Evolutionary conservation across 148 eudicot genomes (phyloP).

Genomic region (Rhododendron ferrugineum): DNA sequence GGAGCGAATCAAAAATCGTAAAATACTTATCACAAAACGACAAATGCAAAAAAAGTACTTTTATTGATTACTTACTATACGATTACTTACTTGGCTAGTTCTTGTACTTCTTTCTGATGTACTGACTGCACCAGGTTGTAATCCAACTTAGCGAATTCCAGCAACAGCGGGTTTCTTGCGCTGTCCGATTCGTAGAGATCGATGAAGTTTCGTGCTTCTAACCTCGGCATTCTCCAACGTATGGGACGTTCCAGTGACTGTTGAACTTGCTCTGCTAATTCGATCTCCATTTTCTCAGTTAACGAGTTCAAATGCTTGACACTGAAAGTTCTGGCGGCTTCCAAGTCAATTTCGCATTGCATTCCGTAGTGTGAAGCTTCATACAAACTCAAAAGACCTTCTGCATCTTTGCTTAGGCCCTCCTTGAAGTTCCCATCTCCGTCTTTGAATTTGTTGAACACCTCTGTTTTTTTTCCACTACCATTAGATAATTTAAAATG

Average conservation of each 20-base stretch:
- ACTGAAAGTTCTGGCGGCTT: conserved; percentile 12
- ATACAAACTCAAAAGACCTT: neutral
- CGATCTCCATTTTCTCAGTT: neutral
- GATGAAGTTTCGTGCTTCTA: conserved; percentile 9
- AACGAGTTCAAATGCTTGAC: neutral
- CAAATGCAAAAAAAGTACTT: no score
- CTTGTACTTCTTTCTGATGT: conserved; percentile 6
- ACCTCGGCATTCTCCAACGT: conserved; percentile 8
- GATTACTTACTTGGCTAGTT: neutral
- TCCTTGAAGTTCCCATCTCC: conserved; percentile 4
- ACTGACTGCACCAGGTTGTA: conserved; percentile 17
- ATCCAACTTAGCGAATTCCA: conserved; percentile 6
- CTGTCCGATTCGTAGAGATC: neutral
- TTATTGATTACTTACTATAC: no score
- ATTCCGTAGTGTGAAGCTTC: conserved; percentile 11
- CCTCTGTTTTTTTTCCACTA: neutral
- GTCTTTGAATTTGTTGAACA: conserved; percentile 10
- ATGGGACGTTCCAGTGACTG: conserved; percentile 5
- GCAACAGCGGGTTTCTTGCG: neutral
- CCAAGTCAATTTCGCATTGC: conserved; percentile 1
- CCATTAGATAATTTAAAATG: neutral
- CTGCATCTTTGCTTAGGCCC: neutral
- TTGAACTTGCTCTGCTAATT: neutral
- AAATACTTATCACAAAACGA: no score
- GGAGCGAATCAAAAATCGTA: no score